Base-by-base conservation (phyloP, 805 yeast species). In the Novakomyces olei region DNA sequence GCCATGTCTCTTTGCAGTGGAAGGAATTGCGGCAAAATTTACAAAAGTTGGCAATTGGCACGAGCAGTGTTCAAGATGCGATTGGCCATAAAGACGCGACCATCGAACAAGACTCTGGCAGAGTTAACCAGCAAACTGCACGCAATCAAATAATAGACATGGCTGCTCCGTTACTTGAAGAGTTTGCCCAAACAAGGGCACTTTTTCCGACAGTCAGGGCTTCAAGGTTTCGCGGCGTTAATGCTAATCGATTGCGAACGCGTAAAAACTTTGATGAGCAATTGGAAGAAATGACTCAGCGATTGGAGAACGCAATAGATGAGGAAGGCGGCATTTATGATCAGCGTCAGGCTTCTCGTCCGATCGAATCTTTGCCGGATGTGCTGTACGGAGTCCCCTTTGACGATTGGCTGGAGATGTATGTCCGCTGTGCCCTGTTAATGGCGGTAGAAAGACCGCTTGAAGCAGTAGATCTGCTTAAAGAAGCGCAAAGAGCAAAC, bases 351-450 rank as follows among this genome's bases (percentile, higher is more conserved):
- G n/a, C n/a, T n/a, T n/a, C n/a, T n/a, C n/a, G n/a, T n/a, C n/a
- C n/a, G n/a, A n/a, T n/a, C n/a, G n/a, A n/a, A n/a, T n/a, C n/a
- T n/a, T n/a, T n/a, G 12, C 19, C 19, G 9, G 15, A 19, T 1
- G 51, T 39, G 43, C 77, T 75, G 45, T 60, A 92, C 36, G 94
- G 93, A 0, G 53, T 81, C 15, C 55, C 61, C 3, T 77, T 77
- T 48, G 76, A 74, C 25, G 64, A 64, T 24, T 88, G 98, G 98
- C 80, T 80, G 49, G 69, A 66, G 39, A 56, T 85, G 5, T 78
- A 81, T 44, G 72, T 81, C 67, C 75, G 73, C 44, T 69, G 75
- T 42, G 72, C 92, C 0, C 49, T 85, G 23, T 61, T 71, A 16
- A 61, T 75, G 32, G 71, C 80, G 0, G 63, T n/a, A 62, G 38